Base-by-base conservation (phyloP, 495 filamentous ascomycete species). In the Corynascus novoguineensis region DNA sequence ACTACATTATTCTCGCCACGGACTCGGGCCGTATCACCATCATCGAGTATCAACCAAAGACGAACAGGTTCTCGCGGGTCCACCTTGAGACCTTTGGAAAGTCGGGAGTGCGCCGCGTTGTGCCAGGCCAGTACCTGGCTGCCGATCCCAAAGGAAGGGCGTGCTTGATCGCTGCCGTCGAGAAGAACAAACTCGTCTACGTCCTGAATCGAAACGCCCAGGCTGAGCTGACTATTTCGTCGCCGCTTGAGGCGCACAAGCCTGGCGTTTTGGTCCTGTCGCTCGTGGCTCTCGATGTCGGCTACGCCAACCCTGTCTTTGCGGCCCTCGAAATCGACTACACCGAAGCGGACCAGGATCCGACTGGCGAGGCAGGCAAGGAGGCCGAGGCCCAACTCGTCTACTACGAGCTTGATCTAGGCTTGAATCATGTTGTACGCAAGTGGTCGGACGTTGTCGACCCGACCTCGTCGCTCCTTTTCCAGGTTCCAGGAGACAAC, bases 101-200 rank as follows among this genome's bases (percentile, higher is more conserved):
- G 71, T 96, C 92, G 12, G 95, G 93, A n/a, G 82, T 96, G 21
- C 86, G 95, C 32, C 83, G 95, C 52, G 92, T 97, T 15, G 81
- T 99, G 59, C 95, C 95, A 3, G 95, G 95, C 14, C 90, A 99
- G 67, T 97, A 93, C 66, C 79, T 99, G 19, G 93, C 91, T 2
- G 86, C 87, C 9, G 95, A 99, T 69, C 95, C 95, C 9, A 95
- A 95, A 69, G 95, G 95, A 37, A 81, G 95, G 71, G 95, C 95
- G 34, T 96, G 91, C 70, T 78, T 99, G 62, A 90, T 97, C 48
- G 89, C 95, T 7, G 90, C 90, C 9, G 79, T 93, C 56, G 95
- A 99, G 73, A 99, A 99, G 83, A 97, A 97, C 73, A 97, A 97
- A 75, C 87, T 99, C 62, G 95, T 97, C 67, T 99, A 97, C 72